These are phyloP conservation scores for Trichocladium antarcticum DNA, from an alignment of 495 filamentous ascomycete genomes.

Conservation along the genomic window DNA sequence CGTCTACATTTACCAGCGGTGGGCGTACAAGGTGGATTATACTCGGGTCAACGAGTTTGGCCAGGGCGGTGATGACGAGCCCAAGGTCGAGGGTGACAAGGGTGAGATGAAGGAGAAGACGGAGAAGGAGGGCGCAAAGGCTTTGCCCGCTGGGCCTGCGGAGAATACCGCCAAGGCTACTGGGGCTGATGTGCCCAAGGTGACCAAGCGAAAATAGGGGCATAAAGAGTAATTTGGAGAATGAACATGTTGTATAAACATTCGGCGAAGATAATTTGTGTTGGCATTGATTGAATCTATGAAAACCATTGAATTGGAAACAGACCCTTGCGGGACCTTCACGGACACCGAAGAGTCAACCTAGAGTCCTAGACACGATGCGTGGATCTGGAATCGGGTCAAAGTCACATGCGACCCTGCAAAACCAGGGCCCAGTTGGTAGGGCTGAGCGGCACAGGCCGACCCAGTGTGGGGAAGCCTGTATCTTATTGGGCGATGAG, in stretches of 20 bases:
- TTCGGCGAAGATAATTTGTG: too few species aligned
- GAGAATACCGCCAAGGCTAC: slow-evolving; percentile 28
- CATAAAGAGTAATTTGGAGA: not conserved
- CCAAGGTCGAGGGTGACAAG: slow-evolving; percentile 42
- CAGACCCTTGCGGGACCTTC: too few species aligned
- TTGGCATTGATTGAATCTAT: too few species aligned
- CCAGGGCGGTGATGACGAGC: slow-evolving; percentile 81
- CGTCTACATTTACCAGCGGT: slow-evolving; percentile 92
- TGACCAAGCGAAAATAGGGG: slow-evolving; percentile 37
- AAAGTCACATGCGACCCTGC: not conserved
- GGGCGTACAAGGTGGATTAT: slow-evolving; percentile 85
- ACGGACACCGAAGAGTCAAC: too few species aligned
- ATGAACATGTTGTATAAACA: too few species aligned
- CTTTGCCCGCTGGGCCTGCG: slow-evolving; percentile 7
- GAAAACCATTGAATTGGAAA: too few species aligned
- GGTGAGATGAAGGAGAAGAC: slow-evolving; percentile 24
- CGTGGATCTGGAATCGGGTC: too few species aligned
- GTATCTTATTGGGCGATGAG: not conserved
- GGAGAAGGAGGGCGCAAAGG: slow-evolving; percentile 12
- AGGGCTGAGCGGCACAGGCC: slow-evolving; percentile 10
- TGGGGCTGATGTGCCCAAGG: slow-evolving; percentile 32
- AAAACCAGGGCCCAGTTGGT: not conserved
- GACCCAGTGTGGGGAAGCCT: not conserved
- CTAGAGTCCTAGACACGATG: too few species aligned
- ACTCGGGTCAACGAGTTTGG: slow-evolving; percentile 94